Evolutionary conservation across 192 early-diverging fungal species (phyloP), one percentile per base, ranked within the genome.

Genomic region (Backusella sp.): DNA sequence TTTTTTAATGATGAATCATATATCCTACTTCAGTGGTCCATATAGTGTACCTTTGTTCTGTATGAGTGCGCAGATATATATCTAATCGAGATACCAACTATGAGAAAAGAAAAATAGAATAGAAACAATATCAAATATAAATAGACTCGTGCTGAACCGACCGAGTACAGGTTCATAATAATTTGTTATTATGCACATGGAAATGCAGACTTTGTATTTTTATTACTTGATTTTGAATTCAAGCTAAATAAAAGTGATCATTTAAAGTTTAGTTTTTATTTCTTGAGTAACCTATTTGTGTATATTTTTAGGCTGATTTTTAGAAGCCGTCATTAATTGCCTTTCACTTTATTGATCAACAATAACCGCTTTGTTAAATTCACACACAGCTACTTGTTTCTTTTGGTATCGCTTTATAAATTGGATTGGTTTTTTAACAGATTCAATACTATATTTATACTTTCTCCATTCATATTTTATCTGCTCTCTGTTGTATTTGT

Each of bases 231-330:
- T 44, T 39, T 39, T 44, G 42, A 44, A 44, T 44, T 44, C 42
- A n/a, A 49, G 6, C 46, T 49, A 59, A 59, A 21, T 28, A 62
- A 28, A 62, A 62, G 21, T 11, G n/a, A 59, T 59, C 5, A 49
- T 59, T 59, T 26, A 62, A 62, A 62, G 56, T 62, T 62, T 62
- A 62, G 56, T 23, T 62, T 49, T 62, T 62, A 62, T 62, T 62
- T 62, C 9, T 56, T 62, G 56, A 8, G 56, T 28, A 28, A 62
- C 56, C 6, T n/a, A 62, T 62, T 23, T 28, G 26, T 12, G 21
- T 12, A 28, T 62, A 62, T 62, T 62, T 62, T 62, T 62, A 62
- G 56, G 26, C 12, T 26, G 6, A 2, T n/a, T 62, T 59, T 62
- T 62, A 14, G 26, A 62, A 23, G 11, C 56, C 56, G 56, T 62